Conservation (phyloP, 179 eudicot genomes). For the Camellia oleifera region DNA sequence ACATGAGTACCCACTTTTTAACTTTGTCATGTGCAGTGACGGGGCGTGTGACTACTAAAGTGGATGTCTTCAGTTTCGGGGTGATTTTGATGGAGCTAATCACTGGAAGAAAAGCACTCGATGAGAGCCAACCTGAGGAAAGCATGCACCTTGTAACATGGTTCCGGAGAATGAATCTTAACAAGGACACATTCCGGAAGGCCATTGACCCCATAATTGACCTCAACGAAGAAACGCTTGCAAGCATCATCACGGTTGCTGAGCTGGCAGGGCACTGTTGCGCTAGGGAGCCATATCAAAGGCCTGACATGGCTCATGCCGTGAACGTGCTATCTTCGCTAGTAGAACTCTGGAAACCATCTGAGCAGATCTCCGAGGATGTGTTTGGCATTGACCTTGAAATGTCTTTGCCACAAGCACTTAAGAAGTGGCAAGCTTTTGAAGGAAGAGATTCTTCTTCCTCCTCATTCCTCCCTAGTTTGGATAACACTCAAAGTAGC, state of each 20-base stretch:
- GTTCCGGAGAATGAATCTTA: conserved; percentile 69
- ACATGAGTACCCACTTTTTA: neutral
- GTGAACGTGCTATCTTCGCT: conserved; percentile 75
- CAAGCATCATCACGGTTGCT: conserved; percentile 67
- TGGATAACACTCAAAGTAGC: conserved; percentile 63
- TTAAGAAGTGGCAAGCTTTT: conserved; percentile 70
- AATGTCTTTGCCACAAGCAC: conserved; percentile 70
- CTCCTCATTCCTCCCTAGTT: conserved; percentile 44
- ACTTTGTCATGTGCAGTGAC: conserved; percentile 44
- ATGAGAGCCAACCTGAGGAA: conserved; percentile 78
- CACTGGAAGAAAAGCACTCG: conserved; percentile 73
- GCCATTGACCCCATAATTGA: conserved; percentile 64
- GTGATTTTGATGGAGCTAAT: conserved; percentile 79
- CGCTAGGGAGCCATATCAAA: conserved; percentile 73
- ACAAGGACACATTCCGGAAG: conserved; percentile 60
- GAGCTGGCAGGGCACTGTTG: conserved; percentile 85
- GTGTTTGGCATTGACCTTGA: conserved; percentile 70
- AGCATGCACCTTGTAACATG: conserved; percentile 83
- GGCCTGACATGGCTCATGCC: conserved; percentile 81
- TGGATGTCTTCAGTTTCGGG: conserved; percentile 76
- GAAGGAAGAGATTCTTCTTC: conserved; percentile 54
- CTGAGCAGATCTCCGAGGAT: conserved; percentile 46
- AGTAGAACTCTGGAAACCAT: conserved; percentile 72
- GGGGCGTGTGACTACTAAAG: conserved; percentile 80
- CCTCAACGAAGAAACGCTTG: conserved; percentile 54